phyloP scores from a whole-genome alignment of 1,284 basidiomycete species.

The Leccinum angustisporum region DNA sequence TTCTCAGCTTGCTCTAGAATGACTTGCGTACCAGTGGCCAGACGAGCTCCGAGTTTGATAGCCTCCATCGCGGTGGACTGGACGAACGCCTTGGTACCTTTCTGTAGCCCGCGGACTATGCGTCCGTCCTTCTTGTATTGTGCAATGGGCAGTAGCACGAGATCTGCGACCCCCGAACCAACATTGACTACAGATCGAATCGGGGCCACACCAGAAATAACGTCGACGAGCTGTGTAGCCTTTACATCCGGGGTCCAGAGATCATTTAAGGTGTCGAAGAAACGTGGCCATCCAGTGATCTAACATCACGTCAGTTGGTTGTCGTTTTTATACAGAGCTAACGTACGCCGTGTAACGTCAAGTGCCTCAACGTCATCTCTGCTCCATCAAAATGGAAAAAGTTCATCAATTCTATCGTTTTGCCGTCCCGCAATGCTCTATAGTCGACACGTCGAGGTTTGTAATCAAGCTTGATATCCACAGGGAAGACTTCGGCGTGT shows the following conservation, averaged over 20 bases:
- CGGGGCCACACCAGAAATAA: conserved; percentile 95
- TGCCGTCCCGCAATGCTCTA: conserved; percentile 85
- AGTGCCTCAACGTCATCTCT: conserved; percentile 95
- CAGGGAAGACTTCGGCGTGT: conserved; percentile 86
- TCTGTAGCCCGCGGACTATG: conserved; percentile 91
- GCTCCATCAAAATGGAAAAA: conserved; percentile 99
- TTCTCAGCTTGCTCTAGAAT: conserved; percentile 94
- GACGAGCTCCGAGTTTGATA: conserved; percentile 89
- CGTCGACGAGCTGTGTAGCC: conserved; percentile 95
- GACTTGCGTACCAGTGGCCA: conserved; percentile 97
- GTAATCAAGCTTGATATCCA: conserved; percentile 94
- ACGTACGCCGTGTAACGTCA: conserved; percentile 87
- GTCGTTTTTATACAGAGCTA: not conserved
- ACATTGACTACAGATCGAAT: conserved; percentile 96
- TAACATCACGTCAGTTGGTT: conserved; percentile 34
- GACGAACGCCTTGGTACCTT: conserved; percentile 89
- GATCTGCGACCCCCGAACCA: conserved; percentile 93
- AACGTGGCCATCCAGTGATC: conserved; percentile 86
- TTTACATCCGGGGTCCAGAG: conserved; percentile 99
- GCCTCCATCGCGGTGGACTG: conserved; percentile 93
- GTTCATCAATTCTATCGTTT: conserved; percentile 97
- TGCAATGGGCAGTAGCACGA: conserved; percentile 92
- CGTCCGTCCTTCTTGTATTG: conserved; percentile 97
- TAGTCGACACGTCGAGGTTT: conserved; percentile 98
- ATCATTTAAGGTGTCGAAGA: conserved; percentile 92